Evolutionary conservation across 495 filamentous ascomycete genomes (phyloP), one percentile per base, ranked within the genome.

Genomic region (Parathielavia hyrcaniae): DNA sequence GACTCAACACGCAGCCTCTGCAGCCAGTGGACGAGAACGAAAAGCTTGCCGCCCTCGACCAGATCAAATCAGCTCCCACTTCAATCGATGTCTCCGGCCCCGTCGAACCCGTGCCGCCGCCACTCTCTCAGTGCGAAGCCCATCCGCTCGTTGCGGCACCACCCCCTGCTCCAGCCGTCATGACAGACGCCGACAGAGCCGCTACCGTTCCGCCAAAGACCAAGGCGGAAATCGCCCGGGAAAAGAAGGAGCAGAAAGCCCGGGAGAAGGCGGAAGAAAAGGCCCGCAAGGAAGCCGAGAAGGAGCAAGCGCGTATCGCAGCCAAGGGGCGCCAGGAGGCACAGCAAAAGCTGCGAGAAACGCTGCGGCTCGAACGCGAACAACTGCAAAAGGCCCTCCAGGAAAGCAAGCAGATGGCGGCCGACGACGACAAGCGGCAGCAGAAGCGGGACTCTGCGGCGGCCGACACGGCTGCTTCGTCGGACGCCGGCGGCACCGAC

Each of bases 231-330:
- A 78, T 78, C 62, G 78, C 75, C 40, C 66, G 69, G 2, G 78
- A 78, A 48, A 82, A 81, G 71, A 78, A 77, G 61, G 77, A 74
- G 69, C 61, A 61, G 12, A 78, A 77, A 43, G 73, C 80, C 22
- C 84, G 81, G 57, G 84, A 86, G 57, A 86, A 87, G 62, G 85
- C 84, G 48, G 75, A 77, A 9, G 86, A 83, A 56, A 80, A 79
- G 20, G 82, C 82, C 20, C 84, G 86, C 23, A 91, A 86, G 63
- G 86, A 77, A 74, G 54, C 82, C 1, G 81, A 86, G 61, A 81
- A 82, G 59, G 83, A 82, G 40, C 77, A 83, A 55, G 86, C 84
- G 61, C 87, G 88, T 34, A 64, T 79, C 12, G 83, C 88, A 23
- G 71, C 75, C 41, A 77, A 77, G 59, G 67, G 73, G 59, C 72